A percentile compares a stretch with the other conserved stretches of the same genome.
These are phyloP conservation scores for Basipetospora sp. DNA, from an alignment of 2,329 filamentous ascomycete genomes.

Conservation along the genomic window DNA sequence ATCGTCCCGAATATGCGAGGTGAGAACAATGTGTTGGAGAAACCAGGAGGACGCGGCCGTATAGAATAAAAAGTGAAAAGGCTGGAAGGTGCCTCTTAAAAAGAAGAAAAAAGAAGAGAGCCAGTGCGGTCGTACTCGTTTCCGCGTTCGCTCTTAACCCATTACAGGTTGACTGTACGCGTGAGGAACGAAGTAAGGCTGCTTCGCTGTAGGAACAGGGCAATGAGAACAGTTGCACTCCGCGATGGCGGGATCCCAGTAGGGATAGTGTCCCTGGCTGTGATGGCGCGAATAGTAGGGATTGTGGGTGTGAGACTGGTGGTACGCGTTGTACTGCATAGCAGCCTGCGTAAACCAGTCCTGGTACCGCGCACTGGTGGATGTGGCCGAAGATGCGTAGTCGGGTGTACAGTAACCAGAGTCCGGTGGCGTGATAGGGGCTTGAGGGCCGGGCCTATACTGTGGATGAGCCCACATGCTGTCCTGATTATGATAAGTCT, in stretches of 20 bases:
- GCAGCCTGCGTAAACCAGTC: constrained; percentile 38
- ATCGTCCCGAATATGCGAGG: constrained; percentile 5
- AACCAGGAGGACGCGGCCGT: too few relatives aligned
- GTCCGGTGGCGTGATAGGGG: constrained; percentile 43
- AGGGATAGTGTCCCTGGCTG: constrained; percentile 25
- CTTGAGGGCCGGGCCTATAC: constrained; percentile 12
- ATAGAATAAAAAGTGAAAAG: neutral
- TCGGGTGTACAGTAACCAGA: constrained; percentile 49
- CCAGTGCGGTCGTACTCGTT: too few relatives aligned
- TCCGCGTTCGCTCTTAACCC: too few relatives aligned
- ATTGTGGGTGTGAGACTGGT: constrained; percentile 22
- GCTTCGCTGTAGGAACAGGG: constrained; percentile 29
- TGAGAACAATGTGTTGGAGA: too few relatives aligned
- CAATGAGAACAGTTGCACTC: constrained; percentile 38
- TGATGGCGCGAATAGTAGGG: constrained; percentile 22
- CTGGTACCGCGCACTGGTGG: constrained; percentile 39
- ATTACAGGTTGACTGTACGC: constrained; percentile 41
- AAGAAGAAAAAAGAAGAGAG: too few relatives aligned
- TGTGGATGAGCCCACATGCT: constrained; percentile 7
- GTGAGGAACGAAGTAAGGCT: constrained; percentile 33
- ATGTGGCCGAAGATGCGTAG: constrained; percentile 39
- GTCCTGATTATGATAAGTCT: constrained; percentile 4
- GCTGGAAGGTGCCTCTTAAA: neutral
- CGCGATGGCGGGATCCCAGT: constrained; percentile 37
- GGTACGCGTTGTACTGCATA: constrained; percentile 29